These are phyloP conservation scores for Botrytis byssoidea DNA, from an alignment of 2,329 filamentous ascomycete species.

Conservation along the genomic window DNA sequence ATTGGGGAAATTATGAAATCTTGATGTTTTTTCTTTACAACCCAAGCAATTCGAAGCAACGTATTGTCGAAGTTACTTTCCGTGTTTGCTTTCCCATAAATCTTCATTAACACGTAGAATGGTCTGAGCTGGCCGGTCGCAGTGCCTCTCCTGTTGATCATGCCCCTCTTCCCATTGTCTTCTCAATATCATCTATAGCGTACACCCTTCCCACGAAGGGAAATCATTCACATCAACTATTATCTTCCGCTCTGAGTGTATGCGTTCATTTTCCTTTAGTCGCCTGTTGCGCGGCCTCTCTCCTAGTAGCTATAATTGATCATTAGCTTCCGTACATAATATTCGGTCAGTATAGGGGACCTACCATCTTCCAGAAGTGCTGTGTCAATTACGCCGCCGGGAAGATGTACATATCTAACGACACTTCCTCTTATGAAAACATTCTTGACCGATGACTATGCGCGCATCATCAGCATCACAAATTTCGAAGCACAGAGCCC, in stretches of 20 bases:
- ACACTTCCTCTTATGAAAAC: conserved; percentile 75
- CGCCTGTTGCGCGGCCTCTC: conserved; percentile 51
- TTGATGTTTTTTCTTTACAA: neutral
- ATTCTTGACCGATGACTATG: conserved; percentile 68
- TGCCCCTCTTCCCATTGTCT: neutral
- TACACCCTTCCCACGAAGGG: neutral
- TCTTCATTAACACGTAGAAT: neutral
- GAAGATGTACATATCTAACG: conserved; percentile 71
- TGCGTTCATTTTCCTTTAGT: conserved; percentile 47
- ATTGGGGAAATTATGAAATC: neutral
- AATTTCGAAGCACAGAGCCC: neutral
- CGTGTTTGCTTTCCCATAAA: neutral
- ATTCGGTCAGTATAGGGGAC: conserved; percentile 24
- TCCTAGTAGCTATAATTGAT: conserved; percentile 30
- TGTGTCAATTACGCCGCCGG: conserved; percentile 65
- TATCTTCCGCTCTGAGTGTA: neutral
- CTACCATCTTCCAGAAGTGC: conserved; percentile 68
- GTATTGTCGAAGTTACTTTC: neutral
- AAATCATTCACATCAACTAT: neutral
- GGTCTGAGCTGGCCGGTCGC: neutral
- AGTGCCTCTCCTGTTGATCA: neutral
- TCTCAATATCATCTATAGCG: neutral
- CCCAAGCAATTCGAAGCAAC: neutral
- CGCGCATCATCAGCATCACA: conserved; percentile 22
- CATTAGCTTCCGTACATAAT: conserved; percentile 22